phyloP scores from a whole-genome alignment of 2,329 filamentous ascomycete species.

The Diaporthe sp. region DNA sequence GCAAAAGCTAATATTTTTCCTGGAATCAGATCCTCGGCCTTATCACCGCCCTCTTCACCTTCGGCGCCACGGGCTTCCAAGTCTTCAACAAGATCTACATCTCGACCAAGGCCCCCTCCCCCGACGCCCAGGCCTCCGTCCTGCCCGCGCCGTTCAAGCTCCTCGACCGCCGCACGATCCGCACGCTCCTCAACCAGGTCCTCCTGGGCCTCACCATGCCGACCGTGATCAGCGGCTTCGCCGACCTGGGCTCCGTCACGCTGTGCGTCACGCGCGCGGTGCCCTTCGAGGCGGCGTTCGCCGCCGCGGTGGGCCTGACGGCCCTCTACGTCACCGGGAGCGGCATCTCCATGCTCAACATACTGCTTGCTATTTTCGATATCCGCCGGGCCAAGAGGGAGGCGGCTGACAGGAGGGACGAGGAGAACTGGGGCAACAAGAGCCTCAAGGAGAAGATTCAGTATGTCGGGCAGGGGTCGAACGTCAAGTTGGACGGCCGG shows the following conservation, averaged over 20 bases:
- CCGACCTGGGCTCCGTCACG: conserved; percentile 47
- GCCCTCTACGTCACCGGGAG: conserved; percentile 45
- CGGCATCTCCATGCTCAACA: conserved; percentile 45
- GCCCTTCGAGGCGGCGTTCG: conserved; percentile 47
- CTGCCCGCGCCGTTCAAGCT: conserved; percentile 22
- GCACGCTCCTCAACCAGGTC: conserved; percentile 46
- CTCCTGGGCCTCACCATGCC: conserved; percentile 46
- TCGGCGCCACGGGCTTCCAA: conserved; percentile 46
- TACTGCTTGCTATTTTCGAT: conserved; percentile 34
- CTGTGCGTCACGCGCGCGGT: conserved; percentile 49
- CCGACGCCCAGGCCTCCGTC: not conserved
- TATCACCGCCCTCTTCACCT: conserved; percentile 46
- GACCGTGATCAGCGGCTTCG: conserved; percentile 48
- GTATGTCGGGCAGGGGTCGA: not conserved
- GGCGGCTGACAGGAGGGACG: conserved; percentile 28
- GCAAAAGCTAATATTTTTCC: not conserved
- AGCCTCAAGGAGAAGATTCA: conserved; percentile 27
- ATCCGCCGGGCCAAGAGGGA: not conserved
- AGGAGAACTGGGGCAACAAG: conserved; percentile 15
- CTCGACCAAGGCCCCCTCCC: conserved; percentile 1
- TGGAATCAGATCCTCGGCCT: conserved; percentile 48
- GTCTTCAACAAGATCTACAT: conserved; percentile 44
- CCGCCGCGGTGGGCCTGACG: conserved; percentile 46
- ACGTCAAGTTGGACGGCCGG: not conserved
- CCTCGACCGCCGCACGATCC: conserved; percentile 31